Percentiles rank a stretch among this genome's conserved stretches.
Evolutionary conservation across 2,329 filamentous ascomycete species (phyloP).

Genomic region (Zelopaecilomyces penicillatus): DNA sequence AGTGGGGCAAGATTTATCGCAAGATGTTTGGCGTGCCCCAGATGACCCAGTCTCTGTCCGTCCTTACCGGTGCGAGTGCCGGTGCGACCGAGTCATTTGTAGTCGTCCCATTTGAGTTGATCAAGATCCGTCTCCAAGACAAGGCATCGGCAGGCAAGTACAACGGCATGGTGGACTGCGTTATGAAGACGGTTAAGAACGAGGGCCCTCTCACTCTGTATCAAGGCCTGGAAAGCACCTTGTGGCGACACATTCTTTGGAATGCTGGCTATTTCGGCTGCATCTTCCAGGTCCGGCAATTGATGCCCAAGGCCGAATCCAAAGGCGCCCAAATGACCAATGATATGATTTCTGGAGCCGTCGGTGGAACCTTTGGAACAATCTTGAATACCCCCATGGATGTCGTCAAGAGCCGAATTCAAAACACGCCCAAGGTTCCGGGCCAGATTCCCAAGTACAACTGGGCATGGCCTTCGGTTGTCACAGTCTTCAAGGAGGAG

Average conservation of each 20-base stretch:
- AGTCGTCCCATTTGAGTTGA: conserved; percentile 93
- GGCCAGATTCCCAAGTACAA: conserved; percentile 90
- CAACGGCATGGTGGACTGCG: conserved; percentile 71
- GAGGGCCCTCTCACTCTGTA: conserved; percentile 87
- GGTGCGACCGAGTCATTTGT: conserved; percentile 95
- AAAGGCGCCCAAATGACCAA: conserved; percentile 78
- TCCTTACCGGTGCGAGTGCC: conserved; percentile 88
- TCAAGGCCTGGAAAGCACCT: conserved; percentile 90
- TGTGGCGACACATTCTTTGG: conserved; percentile 89
- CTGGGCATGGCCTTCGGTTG: conserved; percentile 88
- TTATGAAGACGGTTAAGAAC: conserved; percentile 70
- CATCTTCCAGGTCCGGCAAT: conserved; percentile 89
- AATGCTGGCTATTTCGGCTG: conserved; percentile 96
- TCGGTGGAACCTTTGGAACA: conserved; percentile 84
- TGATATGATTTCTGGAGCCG: conserved; percentile 75
- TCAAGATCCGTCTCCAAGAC: conserved; percentile 98
- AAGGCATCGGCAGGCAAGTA: conserved; percentile 86
- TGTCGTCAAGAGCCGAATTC: conserved; percentile 95
- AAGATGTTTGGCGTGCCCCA: conserved; percentile 73
- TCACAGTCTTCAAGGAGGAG: conserved; percentile 85
- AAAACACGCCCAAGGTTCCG: conserved; percentile 81
- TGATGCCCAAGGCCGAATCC: conserved; percentile 72
- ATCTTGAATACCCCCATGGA: conserved; percentile 93
- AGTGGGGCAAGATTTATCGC: conserved; percentile 94
- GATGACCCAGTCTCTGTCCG: conserved; percentile 85